Conservation (phyloP, 2,329 filamentous ascomycete species). For the Fusarium coffeatum region DNA sequence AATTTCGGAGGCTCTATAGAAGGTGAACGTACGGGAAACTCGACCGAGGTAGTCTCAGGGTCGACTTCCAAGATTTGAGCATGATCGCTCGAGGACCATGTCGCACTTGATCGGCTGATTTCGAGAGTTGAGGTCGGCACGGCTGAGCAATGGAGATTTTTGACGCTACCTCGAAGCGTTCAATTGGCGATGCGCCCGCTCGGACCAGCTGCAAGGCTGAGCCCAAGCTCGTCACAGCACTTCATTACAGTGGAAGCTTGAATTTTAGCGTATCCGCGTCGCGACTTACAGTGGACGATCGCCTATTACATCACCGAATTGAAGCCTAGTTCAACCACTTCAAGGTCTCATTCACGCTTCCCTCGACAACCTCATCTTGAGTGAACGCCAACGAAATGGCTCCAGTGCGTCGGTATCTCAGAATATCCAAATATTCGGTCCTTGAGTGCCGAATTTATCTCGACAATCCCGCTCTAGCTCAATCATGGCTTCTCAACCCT, state of each 20-base stretch:
- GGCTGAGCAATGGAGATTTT: conserved; percentile 42
- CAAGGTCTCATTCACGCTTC: conserved; percentile 11
- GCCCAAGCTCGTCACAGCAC: conserved; percentile 1
- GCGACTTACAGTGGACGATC: conserved; percentile 34
- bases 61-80: conserved; percentile 77
- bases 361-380: neutral
- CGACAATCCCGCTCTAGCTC: conserved; percentile 84
- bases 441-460: conserved; percentile 98
- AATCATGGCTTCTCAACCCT: conserved; percentile 85
- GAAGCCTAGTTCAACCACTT: conserved; percentile 2
- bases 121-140: conserved; percentile 13
- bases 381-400: conserved; percentile 69
- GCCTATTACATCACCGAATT: conserved; percentile 40
- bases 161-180: conserved; percentile 27
- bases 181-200: conserved; percentile 31
- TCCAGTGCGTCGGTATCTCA: conserved; percentile 86
- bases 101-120: conserved; percentile 29
- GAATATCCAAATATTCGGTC: conserved; percentile 92
- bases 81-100: conserved; percentile 50
- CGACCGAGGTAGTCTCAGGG: conserved; percentile 79
- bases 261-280: conserved; percentile 28
- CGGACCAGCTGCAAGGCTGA: conserved; percentile 45
- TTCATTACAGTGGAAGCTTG: conserved; percentile 7
- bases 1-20: neutral
- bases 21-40: conserved; percentile 71